Percentiles rank a stretch among this genome's conserved stretches.
phyloP scores from a whole-genome alignment of 768 basidiomycete genomes.

The Lenzites betulinus region DNA sequence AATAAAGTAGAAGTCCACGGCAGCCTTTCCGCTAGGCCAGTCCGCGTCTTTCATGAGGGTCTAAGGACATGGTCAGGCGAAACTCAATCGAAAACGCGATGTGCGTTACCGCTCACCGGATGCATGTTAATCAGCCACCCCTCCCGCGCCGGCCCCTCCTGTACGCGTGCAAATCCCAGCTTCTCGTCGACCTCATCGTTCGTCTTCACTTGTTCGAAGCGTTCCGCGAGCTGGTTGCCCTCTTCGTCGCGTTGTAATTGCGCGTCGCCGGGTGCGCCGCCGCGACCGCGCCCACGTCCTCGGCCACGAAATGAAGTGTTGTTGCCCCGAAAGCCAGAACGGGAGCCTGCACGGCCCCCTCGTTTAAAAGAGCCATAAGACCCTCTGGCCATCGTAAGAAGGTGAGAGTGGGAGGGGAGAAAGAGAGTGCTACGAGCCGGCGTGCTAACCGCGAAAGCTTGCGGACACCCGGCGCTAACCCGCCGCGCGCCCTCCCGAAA shows the following conservation, averaged over 20 bases:
- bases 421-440: neutral
- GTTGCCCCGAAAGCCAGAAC: conserved; percentile 42
- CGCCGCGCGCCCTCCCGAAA: too few relatives aligned
- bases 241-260: conserved; percentile 81
- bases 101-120: conserved; percentile 58
- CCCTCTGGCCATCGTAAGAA: conserved; percentile 27
- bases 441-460: too few relatives aligned
- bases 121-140: conserved; percentile 99
- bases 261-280: conserved; percentile 44
- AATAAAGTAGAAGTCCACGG: conserved; percentile 96
- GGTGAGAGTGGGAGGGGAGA: neutral
- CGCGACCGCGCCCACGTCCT: conserved; percentile 51
- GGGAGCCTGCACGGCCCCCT: conserved; percentile 37
- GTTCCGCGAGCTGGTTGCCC: conserved; percentile 82
- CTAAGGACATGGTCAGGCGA: conserved; percentile 38
- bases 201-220: conserved; percentile 76
- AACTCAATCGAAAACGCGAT: neutral
- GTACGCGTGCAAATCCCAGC: conserved; percentile 80
- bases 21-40: conserved; percentile 81
- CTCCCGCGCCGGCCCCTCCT: conserved; percentile 75
- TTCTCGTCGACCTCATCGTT: conserved; percentile 92
- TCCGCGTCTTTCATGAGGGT: conserved; percentile 87
- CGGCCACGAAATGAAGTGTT: conserved; percentile 41
- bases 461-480: too few relatives aligned
- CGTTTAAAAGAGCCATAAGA: conserved; percentile 21